Evolutionary conservation across 1,284 basidiomycete genomes (phyloP).

Genomic region (Puccinia triticina): DNA sequence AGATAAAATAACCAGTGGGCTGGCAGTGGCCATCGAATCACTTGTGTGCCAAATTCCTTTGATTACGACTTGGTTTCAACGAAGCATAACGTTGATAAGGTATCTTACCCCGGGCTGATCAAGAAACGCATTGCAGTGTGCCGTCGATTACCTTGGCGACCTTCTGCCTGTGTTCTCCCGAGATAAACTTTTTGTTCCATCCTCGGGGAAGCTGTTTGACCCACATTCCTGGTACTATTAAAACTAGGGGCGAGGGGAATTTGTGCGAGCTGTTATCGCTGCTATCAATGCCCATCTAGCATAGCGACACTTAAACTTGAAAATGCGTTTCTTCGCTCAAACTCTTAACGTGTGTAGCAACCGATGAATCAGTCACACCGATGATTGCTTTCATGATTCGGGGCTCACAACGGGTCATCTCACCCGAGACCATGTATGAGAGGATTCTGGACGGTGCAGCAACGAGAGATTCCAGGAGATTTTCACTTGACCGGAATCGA

Average conservation of each 20-base stretch:
- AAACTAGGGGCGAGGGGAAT: neutral
- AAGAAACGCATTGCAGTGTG: neutral
- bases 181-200: neutral
- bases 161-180: neutral
- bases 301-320: too few species aligned
- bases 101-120: neutral
- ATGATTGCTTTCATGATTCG: neutral
- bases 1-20: neutral
- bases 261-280: neutral
- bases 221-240: neutral
- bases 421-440: neutral
- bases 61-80: neutral
- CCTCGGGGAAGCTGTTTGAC: neutral
- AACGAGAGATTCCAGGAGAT: neutral
- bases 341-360: neutral
- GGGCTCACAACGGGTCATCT: neutral
- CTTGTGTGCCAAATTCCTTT: neutral
- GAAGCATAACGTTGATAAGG: neutral
- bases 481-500: neutral
- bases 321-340: neutral
- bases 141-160: neutral
- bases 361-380: neutral
- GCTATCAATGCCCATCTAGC: too few species aligned
- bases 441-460: neutral
- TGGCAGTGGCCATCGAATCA: neutral